phyloP scores from a whole-genome alignment of 805 yeast species.

The Metschnikowia reukaufii region DNA sequence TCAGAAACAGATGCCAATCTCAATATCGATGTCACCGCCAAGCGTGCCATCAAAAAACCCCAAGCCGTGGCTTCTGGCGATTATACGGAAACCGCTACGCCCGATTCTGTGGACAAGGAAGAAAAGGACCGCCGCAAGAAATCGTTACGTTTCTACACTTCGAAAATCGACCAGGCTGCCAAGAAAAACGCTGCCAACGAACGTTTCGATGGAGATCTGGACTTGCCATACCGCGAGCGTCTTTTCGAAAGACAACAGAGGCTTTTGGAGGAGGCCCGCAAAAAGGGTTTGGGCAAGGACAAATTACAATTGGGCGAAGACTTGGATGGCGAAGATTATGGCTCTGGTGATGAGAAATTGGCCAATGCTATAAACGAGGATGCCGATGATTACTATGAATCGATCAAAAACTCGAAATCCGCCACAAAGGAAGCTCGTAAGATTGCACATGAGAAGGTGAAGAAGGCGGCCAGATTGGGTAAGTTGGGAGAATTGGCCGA shows the following conservation, averaged over 20 bases:
- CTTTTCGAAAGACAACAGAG: slow-evolving; percentile 87
- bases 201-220: slow-evolving; percentile 76
- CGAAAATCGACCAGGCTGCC: slow-evolving; percentile 87
- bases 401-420: slow-evolving; percentile 47
- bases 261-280: slow-evolving; percentile 81
- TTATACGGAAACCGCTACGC: slow-evolving; percentile 60
- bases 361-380: slow-evolving; percentile 45
- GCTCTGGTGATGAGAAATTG: slow-evolving; percentile 46
- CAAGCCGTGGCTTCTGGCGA: slow-evolving; percentile 39
- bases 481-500: slow-evolving; percentile 70
- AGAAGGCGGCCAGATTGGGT: slow-evolving; percentile 81
- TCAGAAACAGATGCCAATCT: slow-evolving; percentile 32
- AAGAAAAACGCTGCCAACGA: slow-evolving; percentile 52
- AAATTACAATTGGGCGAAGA: slow-evolving; percentile 56
- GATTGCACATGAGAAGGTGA: slow-evolving; percentile 67
- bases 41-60: slow-evolving; percentile 48
- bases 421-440: slow-evolving; percentile 55
- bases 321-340: slow-evolving; percentile 51
- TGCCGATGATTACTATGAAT: slow-evolving; percentile 58
- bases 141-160: slow-evolving; percentile 91
- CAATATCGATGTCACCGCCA: slow-evolving; percentile 46
- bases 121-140: slow-evolving; percentile 80
- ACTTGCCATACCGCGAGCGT: slow-evolving; percentile 88
- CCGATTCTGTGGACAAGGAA: slow-evolving; percentile 81
- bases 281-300: slow-evolving; percentile 60